A percentile compares a stretch with the other conserved stretches of the same genome.
Evolutionary conservation across 352 stramenopile genomes (phyloP).

Genomic region (Bremia lactucae): DNA sequence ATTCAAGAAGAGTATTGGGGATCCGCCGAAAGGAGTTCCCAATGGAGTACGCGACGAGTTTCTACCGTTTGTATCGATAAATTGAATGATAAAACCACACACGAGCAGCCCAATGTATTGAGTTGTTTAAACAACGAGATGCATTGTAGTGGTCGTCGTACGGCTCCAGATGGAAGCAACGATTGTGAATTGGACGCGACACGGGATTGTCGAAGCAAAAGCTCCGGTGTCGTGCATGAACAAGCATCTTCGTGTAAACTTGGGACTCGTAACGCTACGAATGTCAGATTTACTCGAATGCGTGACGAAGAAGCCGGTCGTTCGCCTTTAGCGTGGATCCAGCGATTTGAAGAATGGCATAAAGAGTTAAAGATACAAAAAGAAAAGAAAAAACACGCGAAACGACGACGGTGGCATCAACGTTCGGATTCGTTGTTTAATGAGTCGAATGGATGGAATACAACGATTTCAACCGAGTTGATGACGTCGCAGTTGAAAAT

Average conservation of each 20-base stretch:
- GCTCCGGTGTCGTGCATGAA: conserved; percentile 42
- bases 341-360: conserved; percentile 73
- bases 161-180: conserved; percentile 3
- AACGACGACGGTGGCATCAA: conserved; percentile 40
- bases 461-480: no score
- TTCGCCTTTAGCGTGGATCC: conserved; percentile 63
- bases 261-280: no score
- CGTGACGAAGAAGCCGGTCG: conserved; percentile 37
- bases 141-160: conserved; percentile 7
- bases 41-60: conserved; percentile 46
- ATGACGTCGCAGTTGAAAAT: no score
- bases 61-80: conserved; percentile 28
- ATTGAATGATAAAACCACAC: conserved; percentile 7
- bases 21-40: conserved; percentile 40
- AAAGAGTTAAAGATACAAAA: conserved; percentile 72
- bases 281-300: no score
- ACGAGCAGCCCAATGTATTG: conserved; percentile 37
- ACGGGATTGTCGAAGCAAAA: conserved; percentile 58
- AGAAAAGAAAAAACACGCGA: conserved; percentile 68
- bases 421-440: conserved; percentile 22
- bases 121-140: conserved; percentile 30
- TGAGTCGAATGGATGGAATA: conserved; percentile 8
- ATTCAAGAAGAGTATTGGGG: conserved; percentile 53
- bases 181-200: conserved; percentile 15
- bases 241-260: no score